Base-by-base conservation (phyloP, 1,139 yeast genomes). In the Taiozyma sp. region DNA sequence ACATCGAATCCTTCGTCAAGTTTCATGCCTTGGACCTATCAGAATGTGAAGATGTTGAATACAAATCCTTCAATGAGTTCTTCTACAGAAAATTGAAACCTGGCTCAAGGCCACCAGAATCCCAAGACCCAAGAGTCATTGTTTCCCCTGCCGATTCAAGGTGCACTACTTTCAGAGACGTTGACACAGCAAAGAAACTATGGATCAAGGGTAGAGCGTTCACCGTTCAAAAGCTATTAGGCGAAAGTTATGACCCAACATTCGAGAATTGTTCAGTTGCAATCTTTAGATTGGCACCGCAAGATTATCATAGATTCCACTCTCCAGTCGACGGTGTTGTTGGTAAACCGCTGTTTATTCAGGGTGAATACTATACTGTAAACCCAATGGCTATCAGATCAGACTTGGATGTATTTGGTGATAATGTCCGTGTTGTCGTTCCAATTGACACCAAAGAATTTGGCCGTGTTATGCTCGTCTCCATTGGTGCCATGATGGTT, bases 401-500 rank as follows among this genome's bases (percentile, higher is more conserved):
- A 1, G 81, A 83, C 43, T 67, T 93, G 50, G 98, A 93, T 67
- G 98, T 93, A 1, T 93, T 82, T 69, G 97, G 98, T 6, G 97
- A 91, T 61, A 93, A 93, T 62, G 83, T 88, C 1, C 73, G 98
- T 37, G 83, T 84, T 3, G 70, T 90, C 3, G 74, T 91, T 2
- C 90, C 96, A 0, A 82, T 93, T 29, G 81, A 86, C 39, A 80
- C 96, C 1, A 74, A 76, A 44, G 72, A 77, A 28, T 90, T 88
- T 67, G 98, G 97, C 0, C 75, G 79, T 0, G 87, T 93, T 19
- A 73, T 88, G 57, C 76, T 88, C 70, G 80, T 89, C 28, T 83
- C 95, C 8, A 89, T 93, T 9, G 99, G 99, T 28, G 99, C 99
- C 1, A 93, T 93, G 98, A 90, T 93, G 97, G 99, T 93, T 4